Percentiles rank a stretch among this genome's conserved stretches.
Conservation (phyloP, 306 rosid genomes). For the Cucumis hystrix region DNA sequence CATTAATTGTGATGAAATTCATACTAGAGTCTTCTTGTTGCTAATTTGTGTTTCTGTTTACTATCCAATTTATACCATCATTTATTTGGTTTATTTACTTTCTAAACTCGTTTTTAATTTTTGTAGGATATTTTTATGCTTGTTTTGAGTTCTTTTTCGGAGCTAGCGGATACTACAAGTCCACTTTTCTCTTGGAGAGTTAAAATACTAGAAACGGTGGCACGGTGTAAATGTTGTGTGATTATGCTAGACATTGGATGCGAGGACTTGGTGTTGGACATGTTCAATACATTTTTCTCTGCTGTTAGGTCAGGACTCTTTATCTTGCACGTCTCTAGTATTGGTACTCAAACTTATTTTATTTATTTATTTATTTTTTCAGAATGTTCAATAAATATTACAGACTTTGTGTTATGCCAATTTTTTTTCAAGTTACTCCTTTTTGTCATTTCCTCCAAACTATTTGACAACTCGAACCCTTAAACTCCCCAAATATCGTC, state of each 20-base stretch:
- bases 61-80: conserved; percentile 4
- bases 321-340: neutral
- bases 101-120: too few species aligned
- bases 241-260: conserved; percentile 74
- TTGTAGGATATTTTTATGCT: conserved; percentile 64
- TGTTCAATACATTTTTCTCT: conserved; percentile 68
- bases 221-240: conserved; percentile 63
- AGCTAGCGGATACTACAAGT: conserved; percentile 53
- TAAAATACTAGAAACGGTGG: conserved; percentile 68
- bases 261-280: conserved; percentile 51
- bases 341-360: neutral
- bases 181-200: conserved; percentile 62
- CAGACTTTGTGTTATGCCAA: neutral
- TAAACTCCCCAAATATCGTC: neutral
- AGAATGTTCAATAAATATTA: neutral
- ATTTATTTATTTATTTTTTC: neutral
- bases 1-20: neutral
- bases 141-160: conserved; percentile 47
- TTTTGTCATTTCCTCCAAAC: neutral
- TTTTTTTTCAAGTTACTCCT: neutral
- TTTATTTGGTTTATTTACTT: too few species aligned
- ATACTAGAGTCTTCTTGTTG: neutral
- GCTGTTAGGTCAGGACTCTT: conserved; percentile 48
- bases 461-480: neutral
- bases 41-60: neutral